These are phyloP conservation scores for Fusarium continuum DNA, from an alignment of 2,329 filamentous ascomycete genomes.

Conservation along the genomic window DNA sequence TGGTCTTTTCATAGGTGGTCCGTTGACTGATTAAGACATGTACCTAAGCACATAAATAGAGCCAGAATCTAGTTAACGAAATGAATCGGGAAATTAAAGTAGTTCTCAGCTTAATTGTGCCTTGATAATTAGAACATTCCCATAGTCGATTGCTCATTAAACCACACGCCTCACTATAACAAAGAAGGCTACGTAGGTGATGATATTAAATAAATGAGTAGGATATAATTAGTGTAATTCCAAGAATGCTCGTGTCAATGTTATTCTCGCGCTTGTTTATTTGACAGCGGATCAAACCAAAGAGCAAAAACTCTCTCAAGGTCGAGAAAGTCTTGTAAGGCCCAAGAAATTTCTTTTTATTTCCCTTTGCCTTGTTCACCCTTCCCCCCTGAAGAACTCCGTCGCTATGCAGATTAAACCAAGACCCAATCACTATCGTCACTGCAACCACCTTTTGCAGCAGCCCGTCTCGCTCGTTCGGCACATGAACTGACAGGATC, in stretches of 20 bases:
- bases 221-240: background rate
- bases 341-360: slow-evolving; percentile 16
- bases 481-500: background rate
- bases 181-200: too few relatives aligned
- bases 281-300: background rate
- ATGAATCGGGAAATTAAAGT: too few relatives aligned
- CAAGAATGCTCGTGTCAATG: background rate
- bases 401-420: slow-evolving; percentile 43
- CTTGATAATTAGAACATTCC: too few relatives aligned
- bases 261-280: background rate
- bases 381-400: slow-evolving; percentile 39
- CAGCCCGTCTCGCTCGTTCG: background rate
- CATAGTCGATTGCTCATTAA: too few relatives aligned
- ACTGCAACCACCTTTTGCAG: background rate
- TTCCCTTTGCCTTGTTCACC: slow-evolving; percentile 11
- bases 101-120: too few relatives aligned
- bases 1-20: too few relatives aligned
- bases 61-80: background rate
- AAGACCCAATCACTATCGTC: slow-evolving; percentile 8
- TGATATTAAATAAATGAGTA: background rate
- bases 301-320: background rate
- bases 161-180: too few relatives aligned
- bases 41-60: too few relatives aligned
- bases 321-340: background rate
- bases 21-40: too few relatives aligned